These are phyloP conservation scores for Cyclocybe aegerita DNA, from an alignment of 768 basidiomycete genomes.

Conservation along the genomic window DNA sequence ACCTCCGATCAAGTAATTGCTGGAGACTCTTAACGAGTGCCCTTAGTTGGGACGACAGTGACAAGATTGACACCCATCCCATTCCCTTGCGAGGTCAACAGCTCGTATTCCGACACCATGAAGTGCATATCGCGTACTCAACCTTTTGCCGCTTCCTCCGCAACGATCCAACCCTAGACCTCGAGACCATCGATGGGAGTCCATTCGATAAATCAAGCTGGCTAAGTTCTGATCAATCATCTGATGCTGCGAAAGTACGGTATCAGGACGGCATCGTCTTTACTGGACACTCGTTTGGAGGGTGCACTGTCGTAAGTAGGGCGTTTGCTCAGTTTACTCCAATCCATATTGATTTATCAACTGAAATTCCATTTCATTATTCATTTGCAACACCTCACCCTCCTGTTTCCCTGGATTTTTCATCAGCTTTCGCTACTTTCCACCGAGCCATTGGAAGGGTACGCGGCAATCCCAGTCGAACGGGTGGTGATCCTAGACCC, in stretches of 20 bases:
- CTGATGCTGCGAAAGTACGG: constrained; percentile 26
- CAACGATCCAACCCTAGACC: constrained; percentile 26
- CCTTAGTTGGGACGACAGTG: constrained; percentile 27
- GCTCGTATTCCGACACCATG: constrained; percentile 64
- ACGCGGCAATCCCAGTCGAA: constrained; percentile 48
- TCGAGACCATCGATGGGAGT: constrained; percentile 38
- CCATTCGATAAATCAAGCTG: constrained; percentile 40
- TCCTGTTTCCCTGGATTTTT: constrained; percentile 3
- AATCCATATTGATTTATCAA: no score
- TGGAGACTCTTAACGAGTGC: background rate
- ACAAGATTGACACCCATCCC: constrained; percentile 24
- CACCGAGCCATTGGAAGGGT: constrained; percentile 38
- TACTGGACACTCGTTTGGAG: constrained; percentile 48
- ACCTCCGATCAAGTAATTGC: background rate
- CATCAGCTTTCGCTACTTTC: constrained; percentile 59
- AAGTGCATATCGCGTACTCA: constrained; percentile 65
- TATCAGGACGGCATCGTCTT: constrained; percentile 35
- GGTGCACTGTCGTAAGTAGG: constrained; percentile 41
- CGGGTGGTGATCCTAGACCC: constrained; percentile 74
- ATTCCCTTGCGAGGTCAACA: constrained; percentile 66
- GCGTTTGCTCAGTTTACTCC: no score
- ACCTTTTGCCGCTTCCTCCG: constrained; percentile 56
- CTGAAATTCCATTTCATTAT: background rate
- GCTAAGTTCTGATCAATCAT: constrained; percentile 22
- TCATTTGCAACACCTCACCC: background rate